Conservation (phyloP, 2,329 filamentous ascomycete species). For the Diplodia mutila region DNA sequence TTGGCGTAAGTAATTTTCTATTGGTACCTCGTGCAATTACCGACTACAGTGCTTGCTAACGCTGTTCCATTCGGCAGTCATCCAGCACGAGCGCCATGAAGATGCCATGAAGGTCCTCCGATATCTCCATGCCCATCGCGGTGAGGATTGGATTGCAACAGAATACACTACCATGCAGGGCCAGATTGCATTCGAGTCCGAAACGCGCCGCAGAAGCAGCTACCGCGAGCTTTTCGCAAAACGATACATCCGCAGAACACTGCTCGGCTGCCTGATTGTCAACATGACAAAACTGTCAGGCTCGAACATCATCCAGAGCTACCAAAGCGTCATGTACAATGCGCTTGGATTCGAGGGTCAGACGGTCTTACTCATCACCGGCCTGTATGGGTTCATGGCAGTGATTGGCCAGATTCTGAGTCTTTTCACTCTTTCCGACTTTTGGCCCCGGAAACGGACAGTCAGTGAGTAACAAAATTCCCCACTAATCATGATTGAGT, state of each 20-base stretch:
- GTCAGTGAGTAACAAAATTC: constrained; percentile 27
- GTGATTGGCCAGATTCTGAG: constrained; percentile 42
- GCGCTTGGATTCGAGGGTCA: constrained; percentile 40
- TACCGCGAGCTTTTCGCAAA: constrained; percentile 32
- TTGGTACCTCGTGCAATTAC: not conserved
- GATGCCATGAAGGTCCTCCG: constrained; percentile 35
- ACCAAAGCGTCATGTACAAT: constrained; percentile 43
- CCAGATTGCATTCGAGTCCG: constrained; percentile 37
- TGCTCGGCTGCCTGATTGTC: constrained; percentile 41
- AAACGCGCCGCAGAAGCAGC: constrained; percentile 28
- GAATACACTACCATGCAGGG: constrained; percentile 37
- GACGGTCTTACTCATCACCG: constrained; percentile 40
- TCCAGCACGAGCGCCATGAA: constrained; percentile 33
- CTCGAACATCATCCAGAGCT: constrained; percentile 45
- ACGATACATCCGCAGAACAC: constrained; percentile 38
- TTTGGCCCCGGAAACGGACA: constrained; percentile 40
- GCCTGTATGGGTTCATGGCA: constrained; percentile 45
- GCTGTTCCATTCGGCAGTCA: not conserved
- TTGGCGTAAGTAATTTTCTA: constrained; percentile 15
- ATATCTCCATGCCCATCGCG: constrained; percentile 32
- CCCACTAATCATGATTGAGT: too few relatives aligned
- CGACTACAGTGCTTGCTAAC: not conserved
- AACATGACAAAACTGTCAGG: constrained; percentile 42
- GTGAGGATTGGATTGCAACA: constrained; percentile 31
- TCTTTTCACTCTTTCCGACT: constrained; percentile 39